phyloP scores from a whole-genome alignment of 257 asterid genomes.

The Craterostigma plantagineum region DNA sequence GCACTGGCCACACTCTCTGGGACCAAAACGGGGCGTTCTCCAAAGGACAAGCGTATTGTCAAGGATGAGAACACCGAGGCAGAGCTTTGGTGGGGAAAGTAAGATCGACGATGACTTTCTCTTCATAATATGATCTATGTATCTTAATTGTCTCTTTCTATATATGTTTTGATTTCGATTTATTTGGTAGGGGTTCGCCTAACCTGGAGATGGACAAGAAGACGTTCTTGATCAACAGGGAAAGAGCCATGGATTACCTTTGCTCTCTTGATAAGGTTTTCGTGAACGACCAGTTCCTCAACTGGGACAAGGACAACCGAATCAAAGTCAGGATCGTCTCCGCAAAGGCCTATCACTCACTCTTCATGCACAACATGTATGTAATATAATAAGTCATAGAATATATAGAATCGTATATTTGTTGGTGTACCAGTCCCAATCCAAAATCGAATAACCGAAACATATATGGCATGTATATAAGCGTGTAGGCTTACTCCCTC shows the following conservation, averaged over 20 bases:
- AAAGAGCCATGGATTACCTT: slow-evolving; percentile 87
- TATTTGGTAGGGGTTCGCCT: slow-evolving; percentile 58
- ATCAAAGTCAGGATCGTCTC: slow-evolving; percentile 90
- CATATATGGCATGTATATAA: too few species aligned
- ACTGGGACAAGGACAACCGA: slow-evolving; percentile 82
- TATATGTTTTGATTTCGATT: too few species aligned
- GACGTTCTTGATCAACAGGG: slow-evolving; percentile 74
- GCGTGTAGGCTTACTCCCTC: too few species aligned
- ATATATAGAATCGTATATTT: too few species aligned
- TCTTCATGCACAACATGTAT: slow-evolving; percentile 95
- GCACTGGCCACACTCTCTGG: slow-evolving; percentile 86
- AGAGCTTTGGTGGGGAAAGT: slow-evolving; percentile 99
- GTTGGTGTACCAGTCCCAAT: too few species aligned
- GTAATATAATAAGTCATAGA: too few species aligned
- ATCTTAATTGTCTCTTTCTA: background rate
- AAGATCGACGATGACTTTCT: slow-evolving; percentile 20
- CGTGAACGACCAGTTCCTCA: slow-evolving; percentile 83
- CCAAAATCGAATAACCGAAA: too few species aligned
- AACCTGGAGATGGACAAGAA: slow-evolving; percentile 96
- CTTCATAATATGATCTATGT: background rate
- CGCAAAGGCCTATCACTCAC: slow-evolving; percentile 91
- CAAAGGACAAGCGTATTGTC: slow-evolving; percentile 77
- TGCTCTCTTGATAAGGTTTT: slow-evolving; percentile 86
- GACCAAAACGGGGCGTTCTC: slow-evolving; percentile 94
- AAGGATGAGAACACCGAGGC: slow-evolving; percentile 53